Evolutionary conservation across 108 stramenopile species (phyloP).

Genomic region (Ochromonas danica): DNA sequence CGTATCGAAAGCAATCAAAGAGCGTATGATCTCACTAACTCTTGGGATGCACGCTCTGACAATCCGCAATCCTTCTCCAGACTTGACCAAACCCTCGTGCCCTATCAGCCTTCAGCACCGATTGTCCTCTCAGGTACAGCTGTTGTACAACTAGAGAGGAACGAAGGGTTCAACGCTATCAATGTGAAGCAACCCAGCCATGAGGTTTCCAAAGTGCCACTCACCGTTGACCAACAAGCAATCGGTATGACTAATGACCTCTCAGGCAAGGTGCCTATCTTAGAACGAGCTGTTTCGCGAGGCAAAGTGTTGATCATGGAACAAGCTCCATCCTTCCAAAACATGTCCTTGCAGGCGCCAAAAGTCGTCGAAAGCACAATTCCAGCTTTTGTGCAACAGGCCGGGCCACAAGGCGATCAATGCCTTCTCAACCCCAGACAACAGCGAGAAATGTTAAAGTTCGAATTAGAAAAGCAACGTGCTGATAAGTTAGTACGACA

Average conservation of each 20-base stretch:
- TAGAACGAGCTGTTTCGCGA: background rate
- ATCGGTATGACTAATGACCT: background rate
- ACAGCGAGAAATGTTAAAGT: background rate
- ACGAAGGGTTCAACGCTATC: background rate
- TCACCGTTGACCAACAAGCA: background rate
- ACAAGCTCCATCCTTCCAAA: background rate
- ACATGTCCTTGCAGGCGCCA: background rate
- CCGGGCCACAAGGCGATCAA: background rate
- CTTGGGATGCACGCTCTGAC: conserved; percentile 18
- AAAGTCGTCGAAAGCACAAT: background rate
- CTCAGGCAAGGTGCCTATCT: background rate
- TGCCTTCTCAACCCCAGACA: background rate
- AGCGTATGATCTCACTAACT: background rate
- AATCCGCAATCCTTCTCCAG: conserved; percentile 20
- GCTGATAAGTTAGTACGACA: background rate
- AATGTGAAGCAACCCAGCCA: conserved; percentile 1
- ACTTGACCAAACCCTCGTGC: background rate
- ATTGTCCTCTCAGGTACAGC: background rate
- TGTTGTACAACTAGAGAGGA: background rate
- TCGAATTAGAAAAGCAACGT: background rate
- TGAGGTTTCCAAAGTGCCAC: background rate
- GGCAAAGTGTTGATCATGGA: background rate
- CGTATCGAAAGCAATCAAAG: background rate
- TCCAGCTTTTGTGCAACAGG: background rate
- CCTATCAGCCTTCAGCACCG: conserved; percentile 1